A percentile compares a stretch with the other conserved stretches of the same genome.
Evolutionary conservation across 2,329 filamentous ascomycete species (phyloP).

Genomic region (Epichloe gansuensis): DNA sequence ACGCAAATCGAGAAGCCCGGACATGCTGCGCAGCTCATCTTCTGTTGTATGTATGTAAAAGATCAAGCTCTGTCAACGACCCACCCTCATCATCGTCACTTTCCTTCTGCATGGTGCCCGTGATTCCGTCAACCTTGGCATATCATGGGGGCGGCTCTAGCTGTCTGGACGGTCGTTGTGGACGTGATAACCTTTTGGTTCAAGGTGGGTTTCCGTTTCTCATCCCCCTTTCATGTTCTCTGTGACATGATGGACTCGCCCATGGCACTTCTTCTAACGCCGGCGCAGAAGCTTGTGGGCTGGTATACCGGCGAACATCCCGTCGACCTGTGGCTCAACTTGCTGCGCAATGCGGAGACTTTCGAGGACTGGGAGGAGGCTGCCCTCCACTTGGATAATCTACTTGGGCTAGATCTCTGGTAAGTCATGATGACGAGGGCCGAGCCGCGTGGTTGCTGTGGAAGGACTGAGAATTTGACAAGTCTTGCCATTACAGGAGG

Average conservation of each 20-base stretch:
- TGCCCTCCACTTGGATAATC: slow-evolving; percentile 71
- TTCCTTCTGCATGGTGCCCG: slow-evolving; percentile 11
- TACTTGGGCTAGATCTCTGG: slow-evolving; percentile 74
- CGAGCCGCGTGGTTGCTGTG: no score
- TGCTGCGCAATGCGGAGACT: slow-evolving; percentile 51
- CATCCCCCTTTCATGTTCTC: not conserved
- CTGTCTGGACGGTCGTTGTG: slow-evolving; percentile 45
- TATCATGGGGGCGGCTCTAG: slow-evolving; percentile 31
- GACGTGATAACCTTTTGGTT: slow-evolving; percentile 54
- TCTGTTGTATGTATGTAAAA: not conserved
- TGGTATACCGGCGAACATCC: slow-evolving; percentile 58
- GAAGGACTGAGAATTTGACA: not conserved
- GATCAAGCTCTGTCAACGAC: not conserved
- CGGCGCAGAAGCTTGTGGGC: slow-evolving; percentile 48
- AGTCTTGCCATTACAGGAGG: slow-evolving; percentile 41
- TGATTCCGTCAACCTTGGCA: slow-evolving; percentile 21
- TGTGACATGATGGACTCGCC: slow-evolving; percentile 9
- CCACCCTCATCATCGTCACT: not conserved
- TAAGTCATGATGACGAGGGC: slow-evolving; percentile 22
- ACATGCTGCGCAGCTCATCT: not conserved
- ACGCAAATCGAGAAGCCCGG: not conserved
- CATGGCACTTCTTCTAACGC: slow-evolving; percentile 12
- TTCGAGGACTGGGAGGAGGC: slow-evolving; percentile 82
- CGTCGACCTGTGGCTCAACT: slow-evolving; percentile 52
- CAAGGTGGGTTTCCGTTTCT: slow-evolving; percentile 32